Base-by-base conservation (phyloP, 2,329 filamentous ascomycete genomes). In the Monosporascus sp. region DNA sequence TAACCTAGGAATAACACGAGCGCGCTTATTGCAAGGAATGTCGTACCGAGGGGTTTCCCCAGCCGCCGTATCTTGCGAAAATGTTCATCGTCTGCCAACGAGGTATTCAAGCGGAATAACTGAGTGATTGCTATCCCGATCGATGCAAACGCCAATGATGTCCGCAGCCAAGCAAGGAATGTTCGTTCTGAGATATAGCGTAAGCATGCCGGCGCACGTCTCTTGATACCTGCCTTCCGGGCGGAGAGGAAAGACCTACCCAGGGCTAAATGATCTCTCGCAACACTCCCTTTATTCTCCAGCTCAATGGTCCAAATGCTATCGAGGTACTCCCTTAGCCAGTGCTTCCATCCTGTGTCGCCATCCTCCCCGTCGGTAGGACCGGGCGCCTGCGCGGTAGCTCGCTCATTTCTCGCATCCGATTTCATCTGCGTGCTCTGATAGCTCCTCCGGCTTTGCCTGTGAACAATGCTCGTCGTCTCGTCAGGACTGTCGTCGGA, bases 121-220 rank as follows among this genome's bases (percentile, higher is more conserved):
- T 94, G 89, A 1, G 89, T 93, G 41, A 94, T 81, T 44, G 88
- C 89, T 54, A 94, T 88, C 53, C 89, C 89, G 60, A 94, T 93
- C 36, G 82, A 88, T 11, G 89, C 88, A 64, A 94, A 94, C 24
- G 87, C 84, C 37, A 94, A 79, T 2, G 87, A 91, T 3, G 89
- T 94, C 50, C 89, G 82, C 44, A 94, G 79, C 89, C 89, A 94
- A 51, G 89, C 89, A 34, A 94, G 81, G 69, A 93, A 94, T 0
- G 89, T 94, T 20, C 89, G 81, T 71, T 94, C 89, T 91, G 60
- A 34, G 48, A 47, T 25, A 42, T 14, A 22, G 39, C 45, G n/a
- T 34, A 25, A 27, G 34, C 24, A 47, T 51, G 31, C 31, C 31
- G 9, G 11, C 31, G 31, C 31, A 34, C 31, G 11, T 34, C 31